These are phyloP conservation scores for Zygosaccharomyces siamensis DNA, from an alignment of 805 yeast genomes.

Conservation along the genomic window DNA sequence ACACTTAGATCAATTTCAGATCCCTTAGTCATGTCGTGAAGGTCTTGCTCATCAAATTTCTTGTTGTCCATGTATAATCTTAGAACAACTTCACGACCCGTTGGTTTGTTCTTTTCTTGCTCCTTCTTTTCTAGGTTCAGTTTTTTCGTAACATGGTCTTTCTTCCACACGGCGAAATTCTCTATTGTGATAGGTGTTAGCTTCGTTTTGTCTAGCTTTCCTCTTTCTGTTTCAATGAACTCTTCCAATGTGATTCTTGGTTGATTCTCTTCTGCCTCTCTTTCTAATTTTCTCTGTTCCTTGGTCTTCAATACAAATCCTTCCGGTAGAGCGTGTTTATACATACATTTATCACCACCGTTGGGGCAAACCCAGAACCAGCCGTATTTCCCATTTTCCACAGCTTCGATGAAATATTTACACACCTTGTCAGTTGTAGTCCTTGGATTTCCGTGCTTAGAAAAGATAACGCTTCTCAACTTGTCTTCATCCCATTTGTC, in stretches of 20 bases:
- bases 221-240: slow-evolving; percentile 90
- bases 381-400: slow-evolving; percentile 94
- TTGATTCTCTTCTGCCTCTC: slow-evolving; percentile 72
- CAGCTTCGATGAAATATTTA: slow-evolving; percentile 91
- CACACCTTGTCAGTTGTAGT: slow-evolving; percentile 95
- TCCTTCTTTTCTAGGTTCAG: slow-evolving; percentile 39
- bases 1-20: slow-evolving; percentile 43
- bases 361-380: slow-evolving; percentile 99
- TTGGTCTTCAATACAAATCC: slow-evolving; percentile 96
- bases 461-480: slow-evolving; percentile 74
- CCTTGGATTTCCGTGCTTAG: slow-evolving; percentile 91
- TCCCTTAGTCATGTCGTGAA: slow-evolving; percentile 32
- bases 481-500: slow-evolving; percentile 97
- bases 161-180: slow-evolving; percentile 79
- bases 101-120: slow-evolving; percentile 44
- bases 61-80: slow-evolving; percentile 55
- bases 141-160: slow-evolving; percentile 56
- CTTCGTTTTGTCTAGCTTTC: slow-evolving; percentile 61
- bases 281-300: slow-evolving; percentile 88
- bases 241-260: slow-evolving; percentile 94
- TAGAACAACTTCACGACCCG: slow-evolving; percentile 67
- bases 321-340: slow-evolving; percentile 91
- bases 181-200: slow-evolving; percentile 85
- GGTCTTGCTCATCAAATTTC: slow-evolving; percentile 47
- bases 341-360: slow-evolving; percentile 88